Conservation (phyloP, 441 rosid species). For the Breynia disticha region DNA sequence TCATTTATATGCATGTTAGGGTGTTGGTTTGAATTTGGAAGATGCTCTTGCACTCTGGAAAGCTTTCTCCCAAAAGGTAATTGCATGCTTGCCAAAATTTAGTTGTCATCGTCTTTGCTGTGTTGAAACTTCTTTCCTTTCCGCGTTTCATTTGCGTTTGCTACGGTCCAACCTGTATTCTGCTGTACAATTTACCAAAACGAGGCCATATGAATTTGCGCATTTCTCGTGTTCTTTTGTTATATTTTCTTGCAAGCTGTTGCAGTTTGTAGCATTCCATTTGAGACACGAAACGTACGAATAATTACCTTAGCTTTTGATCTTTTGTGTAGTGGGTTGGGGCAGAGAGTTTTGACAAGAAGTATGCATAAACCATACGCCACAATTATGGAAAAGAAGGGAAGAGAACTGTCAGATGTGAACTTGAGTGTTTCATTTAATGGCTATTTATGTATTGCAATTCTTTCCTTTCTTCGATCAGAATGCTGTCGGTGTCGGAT, state of each 20-base stretch:
- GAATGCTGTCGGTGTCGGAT: too few species aligned
- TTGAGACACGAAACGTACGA: background rate
- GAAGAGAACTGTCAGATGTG: constrained; percentile 70
- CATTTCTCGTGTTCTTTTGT: too few species aligned
- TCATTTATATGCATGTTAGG: constrained; percentile 41
- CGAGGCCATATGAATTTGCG: too few species aligned
- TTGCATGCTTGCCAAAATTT: constrained; percentile 4
- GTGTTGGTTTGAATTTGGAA: constrained; percentile 82
- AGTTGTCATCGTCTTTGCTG: background rate
- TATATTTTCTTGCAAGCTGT: too few species aligned
- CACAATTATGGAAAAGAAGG: constrained; percentile 95
- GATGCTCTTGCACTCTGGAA: constrained; percentile 95
- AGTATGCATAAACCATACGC: constrained; percentile 79
- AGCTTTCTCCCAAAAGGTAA: constrained; percentile 78
- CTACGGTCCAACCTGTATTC: too few species aligned
- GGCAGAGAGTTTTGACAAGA: constrained; percentile 85
- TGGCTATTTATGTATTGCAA: background rate
- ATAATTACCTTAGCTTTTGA: constrained; percentile 4
- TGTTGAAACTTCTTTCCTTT: background rate
- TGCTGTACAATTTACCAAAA: too few species aligned
- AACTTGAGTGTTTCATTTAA: background rate
- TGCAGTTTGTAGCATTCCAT: too few species aligned
- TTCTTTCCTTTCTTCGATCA: background rate
- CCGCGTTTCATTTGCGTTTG: background rate
- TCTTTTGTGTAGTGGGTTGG: constrained; percentile 49